Base-by-base conservation (phyloP, 2,329 filamentous ascomycete genomes). In the Fusarium globosum region DNA sequence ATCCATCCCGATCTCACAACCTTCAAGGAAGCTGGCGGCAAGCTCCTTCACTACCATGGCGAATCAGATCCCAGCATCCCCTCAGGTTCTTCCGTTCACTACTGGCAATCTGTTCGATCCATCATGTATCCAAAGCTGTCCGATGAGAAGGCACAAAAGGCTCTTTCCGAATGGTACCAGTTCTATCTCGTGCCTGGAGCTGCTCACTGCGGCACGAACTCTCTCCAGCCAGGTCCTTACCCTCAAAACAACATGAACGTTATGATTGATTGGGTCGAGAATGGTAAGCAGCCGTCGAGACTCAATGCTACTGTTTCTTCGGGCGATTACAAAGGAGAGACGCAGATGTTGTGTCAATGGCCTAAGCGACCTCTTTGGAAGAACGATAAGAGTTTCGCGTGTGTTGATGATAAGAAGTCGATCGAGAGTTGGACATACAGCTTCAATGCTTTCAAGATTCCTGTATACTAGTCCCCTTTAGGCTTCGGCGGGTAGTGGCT, bases 171-270 rank as follows among this genome's bases (percentile, higher is more conserved):
- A 4, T 61, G 61, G 61, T 61, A 64, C 28, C 55, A 64, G 23
- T 61, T 64, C 13, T 64, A 64, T 7, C 61, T 61, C 16, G 43
- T 64, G 13, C 43, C 61, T 15, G 55, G 61, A n/a, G 61, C 61
- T 6, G 61, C 28, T 23, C 55, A 64, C n/a, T 64, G 61, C 7
- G 61, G 61, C 6, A n/a, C 23, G 1, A 64, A 64, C 6, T 20
- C 61, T 12, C 61, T 64, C 4, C 61, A 64, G 14, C 61, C 61
- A 7, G 61, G 61, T 1, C 55, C 61, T 12, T 64, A 64, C 38
- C 61, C 61, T 7, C 61, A 61, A 14, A 49, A 51, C 30, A 64
- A 64, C 16, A 64, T 64, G 43, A 18, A 64, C 3, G n/a, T 41
- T 5, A 61, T 64, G 55, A 64, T 64, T 6, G 43, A 64, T 7